Conservation (phyloP, 2,329 filamentous ascomycete species). For the Alternaria ethzedia region DNA sequence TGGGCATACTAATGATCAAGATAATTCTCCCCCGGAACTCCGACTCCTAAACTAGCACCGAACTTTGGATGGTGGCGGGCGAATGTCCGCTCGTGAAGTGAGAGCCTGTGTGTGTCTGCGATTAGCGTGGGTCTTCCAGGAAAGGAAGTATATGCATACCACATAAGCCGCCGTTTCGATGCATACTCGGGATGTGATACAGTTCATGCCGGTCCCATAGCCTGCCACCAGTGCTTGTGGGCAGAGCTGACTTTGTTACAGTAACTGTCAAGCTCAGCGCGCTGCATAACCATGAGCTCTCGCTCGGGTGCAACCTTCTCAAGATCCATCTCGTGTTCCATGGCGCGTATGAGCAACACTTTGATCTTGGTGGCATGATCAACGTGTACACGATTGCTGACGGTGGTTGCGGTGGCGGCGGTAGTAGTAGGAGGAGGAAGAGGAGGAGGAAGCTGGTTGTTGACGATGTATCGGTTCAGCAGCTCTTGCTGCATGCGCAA, state of each 20-base stretch:
- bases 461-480: no score
- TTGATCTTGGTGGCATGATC: neutral
- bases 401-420: no score
- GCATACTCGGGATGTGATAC: neutral
- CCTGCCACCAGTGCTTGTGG: constrained; percentile 13
- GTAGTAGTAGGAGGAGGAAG: no score
- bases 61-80: neutral
- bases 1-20: neutral
- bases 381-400: accelerated
- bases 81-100: neutral
- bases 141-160: neutral
- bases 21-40: neutral
- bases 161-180: neutral
- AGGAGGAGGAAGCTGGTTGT: no score
- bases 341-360: neutral
- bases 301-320: constrained; percentile 6
- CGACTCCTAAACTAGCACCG: neutral
- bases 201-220: neutral
- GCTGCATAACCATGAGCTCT: constrained; percentile 10
- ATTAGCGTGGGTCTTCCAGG: neutral
- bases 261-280: constrained; percentile 6
- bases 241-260: neutral
- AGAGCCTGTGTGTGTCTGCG: neutral
- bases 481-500: no score
- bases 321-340: constrained; percentile 22